Conservation (phyloP, 768 basidiomycete species). For the Trametes cinnabarina region DNA sequence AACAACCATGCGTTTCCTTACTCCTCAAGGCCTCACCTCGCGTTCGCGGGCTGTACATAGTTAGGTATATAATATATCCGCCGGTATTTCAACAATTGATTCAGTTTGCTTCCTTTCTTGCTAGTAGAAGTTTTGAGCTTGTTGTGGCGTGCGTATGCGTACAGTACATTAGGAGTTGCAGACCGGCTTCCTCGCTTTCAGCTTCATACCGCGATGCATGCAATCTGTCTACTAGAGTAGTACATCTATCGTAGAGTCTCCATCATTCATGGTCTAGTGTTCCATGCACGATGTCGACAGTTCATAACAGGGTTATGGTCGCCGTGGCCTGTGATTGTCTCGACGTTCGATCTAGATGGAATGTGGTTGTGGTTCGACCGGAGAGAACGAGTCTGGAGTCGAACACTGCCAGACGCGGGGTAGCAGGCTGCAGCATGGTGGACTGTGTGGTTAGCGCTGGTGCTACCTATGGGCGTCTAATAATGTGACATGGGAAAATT, state of each 20-base stretch:
- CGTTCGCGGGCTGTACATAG: neutral
- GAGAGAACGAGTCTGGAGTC: neutral
- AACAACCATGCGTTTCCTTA: neutral
- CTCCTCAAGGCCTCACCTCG: neutral
- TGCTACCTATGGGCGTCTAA: neutral
- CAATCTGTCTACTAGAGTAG: no score
- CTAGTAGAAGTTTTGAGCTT: no score
- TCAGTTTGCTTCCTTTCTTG: no score
- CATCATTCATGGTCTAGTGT: neutral
- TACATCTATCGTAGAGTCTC: neutral
- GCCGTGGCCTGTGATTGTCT: no score
- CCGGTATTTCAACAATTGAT: no score
- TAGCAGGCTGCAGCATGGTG: neutral
- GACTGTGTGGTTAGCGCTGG: neutral
- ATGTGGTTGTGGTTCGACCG: neutral
- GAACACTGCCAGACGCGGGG: no score
- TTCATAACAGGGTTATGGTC: no score
- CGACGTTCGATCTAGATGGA: neutral
- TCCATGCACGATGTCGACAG: neutral
- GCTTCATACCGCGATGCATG: no score
- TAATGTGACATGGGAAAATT: conserved; percentile 2
- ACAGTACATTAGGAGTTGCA: no score
- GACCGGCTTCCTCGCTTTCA: no score
- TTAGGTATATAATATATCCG: conserved; percentile 9
- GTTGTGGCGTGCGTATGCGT: no score